Percentiles rank a stretch among this genome's conserved stretches.
Evolutionary conservation across 805 yeast genomes (phyloP).

Genomic region (Starmerella bacillaris): DNA sequence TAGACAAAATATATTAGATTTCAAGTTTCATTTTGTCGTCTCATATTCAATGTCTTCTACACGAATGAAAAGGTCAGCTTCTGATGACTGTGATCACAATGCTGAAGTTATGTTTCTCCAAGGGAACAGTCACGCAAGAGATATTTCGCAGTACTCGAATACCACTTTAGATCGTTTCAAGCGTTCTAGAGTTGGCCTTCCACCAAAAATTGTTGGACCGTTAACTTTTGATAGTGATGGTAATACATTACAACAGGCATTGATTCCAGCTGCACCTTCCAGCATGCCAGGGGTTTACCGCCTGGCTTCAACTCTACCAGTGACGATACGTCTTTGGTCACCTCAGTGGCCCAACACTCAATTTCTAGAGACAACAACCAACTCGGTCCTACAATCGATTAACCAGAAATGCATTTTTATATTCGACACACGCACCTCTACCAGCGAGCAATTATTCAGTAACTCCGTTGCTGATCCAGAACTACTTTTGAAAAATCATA

Average conservation of each 20-base stretch:
- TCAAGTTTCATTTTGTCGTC: not conserved
- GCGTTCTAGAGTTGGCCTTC: slow-evolving; percentile 10
- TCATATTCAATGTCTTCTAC: not conserved
- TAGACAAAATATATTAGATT: not conserved
- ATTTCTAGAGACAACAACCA: slow-evolving; percentile 6
- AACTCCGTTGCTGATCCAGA: not conserved
- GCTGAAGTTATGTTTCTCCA: too few species aligned
- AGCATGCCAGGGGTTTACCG: slow-evolving; percentile 16
- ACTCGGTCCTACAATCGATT: slow-evolving; percentile 9
- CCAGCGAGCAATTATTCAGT: not conserved
- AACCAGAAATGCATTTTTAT: slow-evolving; percentile 11
- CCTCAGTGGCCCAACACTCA: slow-evolving; percentile 4
- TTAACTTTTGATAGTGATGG: slow-evolving; percentile 8
- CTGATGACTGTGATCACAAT: slow-evolving; percentile 4
- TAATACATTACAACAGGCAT: slow-evolving; percentile 7
- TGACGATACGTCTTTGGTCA: slow-evolving; percentile 10
- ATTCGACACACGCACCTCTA: slow-evolving; percentile 12
- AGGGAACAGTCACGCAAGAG: too few species aligned
- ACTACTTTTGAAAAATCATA: not conserved
- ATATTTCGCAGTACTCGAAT: too few species aligned
- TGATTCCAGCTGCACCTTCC: slow-evolving; percentile 9
- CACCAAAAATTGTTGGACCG: slow-evolving; percentile 12
- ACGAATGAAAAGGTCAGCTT: slow-evolving; percentile 9
- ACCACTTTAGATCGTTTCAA: too few species aligned
- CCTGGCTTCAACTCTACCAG: slow-evolving; percentile 6